Evolutionary conservation across 2,329 filamentous ascomycete species (phyloP), one percentile per base, ranked within the genome.

Genomic region (Hirsutella minnesotensis): DNA sequence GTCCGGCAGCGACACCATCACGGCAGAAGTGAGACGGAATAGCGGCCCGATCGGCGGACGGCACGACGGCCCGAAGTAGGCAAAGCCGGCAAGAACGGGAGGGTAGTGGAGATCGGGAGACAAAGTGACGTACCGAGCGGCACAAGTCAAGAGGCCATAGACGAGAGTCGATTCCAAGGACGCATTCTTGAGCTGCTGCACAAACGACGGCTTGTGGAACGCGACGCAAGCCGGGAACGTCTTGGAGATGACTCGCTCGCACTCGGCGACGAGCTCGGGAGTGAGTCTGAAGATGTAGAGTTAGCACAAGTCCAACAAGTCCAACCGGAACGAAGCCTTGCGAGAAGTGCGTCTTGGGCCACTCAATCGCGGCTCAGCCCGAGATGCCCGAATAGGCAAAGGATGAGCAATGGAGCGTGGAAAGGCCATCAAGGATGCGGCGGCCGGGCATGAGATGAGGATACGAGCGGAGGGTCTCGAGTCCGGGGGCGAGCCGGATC

Each of bases 201-300:
- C 57, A 57, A 78, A 78, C 3, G 74, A 74, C 8, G 75, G 74
- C 61, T 77, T 78, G 63, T 79, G 75, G 55, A 79, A 79, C 53
- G 74, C 75, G 35, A 79, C 73, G 54, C 73, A 78, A 47, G 75
- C 73, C 33, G 75, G 75, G 51, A 78, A 68, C 13, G 73, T 76
- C 64, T 76, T 78, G 52, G 68, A 70, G 52, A 79, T 71, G 54
- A 78, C 73, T 45, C 74, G 68, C 60, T 79, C 75, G 56, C 73
- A 77, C 60, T 79, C 75, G 49, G 67, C 61, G 47, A 77, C 64
- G 47, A 77, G 63, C 55, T 79, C 75, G 41, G 75, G 73, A 9
- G 73, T 76, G 41, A 79, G 57, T 50, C 65, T 68, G 51, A 22
- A n/a, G 18, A 20, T 9, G 30, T 19, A 29, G 13, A 8, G 19